These are phyloP conservation scores for Tylopilus balloui DNA, from an alignment of 768 basidiomycete genomes.

Conservation along the genomic window DNA sequence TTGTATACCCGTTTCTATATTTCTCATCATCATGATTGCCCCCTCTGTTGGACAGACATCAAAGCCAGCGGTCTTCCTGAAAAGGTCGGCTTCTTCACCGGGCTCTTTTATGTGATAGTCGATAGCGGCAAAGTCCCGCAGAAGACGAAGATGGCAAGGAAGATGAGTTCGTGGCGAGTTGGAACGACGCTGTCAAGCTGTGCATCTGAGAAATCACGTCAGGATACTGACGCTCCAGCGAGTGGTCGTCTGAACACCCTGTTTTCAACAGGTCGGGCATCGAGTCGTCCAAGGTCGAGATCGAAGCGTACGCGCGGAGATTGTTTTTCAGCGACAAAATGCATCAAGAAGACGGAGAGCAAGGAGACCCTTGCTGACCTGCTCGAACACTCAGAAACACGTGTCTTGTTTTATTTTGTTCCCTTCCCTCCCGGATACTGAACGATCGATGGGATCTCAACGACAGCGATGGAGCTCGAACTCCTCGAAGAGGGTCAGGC, in stretches of 20 bases:
- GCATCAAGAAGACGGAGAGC: slow-evolving; percentile 33
- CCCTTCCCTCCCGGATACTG: background rate
- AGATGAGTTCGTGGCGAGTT: slow-evolving; percentile 29
- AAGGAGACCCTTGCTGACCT: slow-evolving; percentile 31
- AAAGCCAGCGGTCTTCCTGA: slow-evolving; percentile 33
- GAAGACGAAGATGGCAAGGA: slow-evolving; percentile 24
- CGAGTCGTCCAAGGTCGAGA: slow-evolving; percentile 32
- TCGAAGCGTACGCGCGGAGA: slow-evolving; percentile 30
- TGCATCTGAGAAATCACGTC: slow-evolving; percentile 11
- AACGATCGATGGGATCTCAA: background rate
- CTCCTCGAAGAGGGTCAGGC: slow-evolving; percentile 30
- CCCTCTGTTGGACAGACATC: slow-evolving; percentile 20
- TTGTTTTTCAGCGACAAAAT: slow-evolving; percentile 33
- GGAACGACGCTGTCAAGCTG: slow-evolving; percentile 26
- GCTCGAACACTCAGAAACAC: slow-evolving; percentile 29
- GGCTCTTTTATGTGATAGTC: slow-evolving; percentile 27
- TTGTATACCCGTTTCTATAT: too few relatives aligned
- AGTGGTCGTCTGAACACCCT: background rate
- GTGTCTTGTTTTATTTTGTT: slow-evolving; percentile 15
- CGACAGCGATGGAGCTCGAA: slow-evolving; percentile 28
- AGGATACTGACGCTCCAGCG: background rate
- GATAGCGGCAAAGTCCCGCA: slow-evolving; percentile 28
- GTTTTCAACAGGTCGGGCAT: slow-evolving; percentile 30
- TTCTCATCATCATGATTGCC: background rate
- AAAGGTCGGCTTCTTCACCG: slow-evolving; percentile 29